Evolutionary conservation across 495 filamentous ascomycete species (phyloP), one percentile per base, ranked within the genome.

Genomic region (Polyplosphaeria fusca): DNA sequence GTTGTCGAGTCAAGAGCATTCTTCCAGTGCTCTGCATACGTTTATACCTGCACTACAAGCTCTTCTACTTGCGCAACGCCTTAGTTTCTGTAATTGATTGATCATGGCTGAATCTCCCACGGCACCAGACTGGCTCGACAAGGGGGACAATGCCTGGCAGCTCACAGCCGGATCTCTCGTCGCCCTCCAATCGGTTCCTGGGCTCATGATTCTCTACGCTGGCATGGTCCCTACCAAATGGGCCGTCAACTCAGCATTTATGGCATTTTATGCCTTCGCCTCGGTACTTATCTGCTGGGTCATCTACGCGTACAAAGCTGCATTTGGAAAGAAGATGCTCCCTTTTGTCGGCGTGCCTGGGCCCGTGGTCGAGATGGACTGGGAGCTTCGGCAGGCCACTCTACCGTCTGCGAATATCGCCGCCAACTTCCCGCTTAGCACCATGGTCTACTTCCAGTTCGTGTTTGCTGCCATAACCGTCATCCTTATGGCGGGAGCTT

Each of bases 381-480:
- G 70, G 49, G 66, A 77, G 59, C 69, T 81, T 18, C 58, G 46
- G 1, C 79, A 79, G 58, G 70, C 76, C 7, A 47, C 47, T 5
- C 66, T 82, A 5, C 77, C 78, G 1, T 68, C 76, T 11, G 73
- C 77, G 2, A 68, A 52, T 30, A 35, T 75, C 46, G 55, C 61
- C 5, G 68, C 71, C 27, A 70, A 71, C 51, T 82, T 72, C 58
- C 76, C 77, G 16, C 53, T 74, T 58, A 72, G 75, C 2, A 80
- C 76, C n/a, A 81, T 82, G 79, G 68, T 80, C 0, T 82, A 82
- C 65, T 82, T 82, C 66, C 79, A 82, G 50, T 82, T 82, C 56
- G 79, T 80, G 25, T 82, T 82, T 66, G 79, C 79, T 0, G 79
- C 79, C 32, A 82, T 82, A 62, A 82, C 79, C 0, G 70, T 79